These are phyloP conservation scores for Alternaria novae-zelandiae DNA, from an alignment of 2,329 filamentous ascomycete genomes.

Conservation along the genomic window DNA sequence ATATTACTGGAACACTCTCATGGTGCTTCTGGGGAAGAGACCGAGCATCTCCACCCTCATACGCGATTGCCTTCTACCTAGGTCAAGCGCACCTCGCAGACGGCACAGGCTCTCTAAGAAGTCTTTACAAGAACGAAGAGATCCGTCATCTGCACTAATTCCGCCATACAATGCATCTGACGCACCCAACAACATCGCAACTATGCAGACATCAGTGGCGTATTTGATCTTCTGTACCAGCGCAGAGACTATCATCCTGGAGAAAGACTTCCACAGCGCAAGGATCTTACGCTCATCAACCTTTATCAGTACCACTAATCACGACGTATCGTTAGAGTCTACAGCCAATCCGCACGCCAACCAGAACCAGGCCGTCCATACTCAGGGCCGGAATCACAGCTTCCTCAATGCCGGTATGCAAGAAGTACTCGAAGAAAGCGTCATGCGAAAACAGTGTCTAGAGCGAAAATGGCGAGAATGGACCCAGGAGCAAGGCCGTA, in stretches of 20 bases:
- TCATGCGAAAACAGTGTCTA: slow-evolving; percentile 41
- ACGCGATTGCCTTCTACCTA: slow-evolving; percentile 52
- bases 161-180: slow-evolving; percentile 20
- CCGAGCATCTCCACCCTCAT: slow-evolving; percentile 62
- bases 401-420: slow-evolving; percentile 22
- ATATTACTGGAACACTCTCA: slow-evolving; percentile 57
- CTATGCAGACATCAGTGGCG: slow-evolving; percentile 58
- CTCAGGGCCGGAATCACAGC: slow-evolving; percentile 11
- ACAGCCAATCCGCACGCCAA: neutral
- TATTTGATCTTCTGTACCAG: slow-evolving; percentile 65
- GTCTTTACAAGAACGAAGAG: neutral
- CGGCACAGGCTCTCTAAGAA: neutral
- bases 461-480: slow-evolving; percentile 32
- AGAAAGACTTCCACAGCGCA: slow-evolving; percentile 62
- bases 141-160: neutral
- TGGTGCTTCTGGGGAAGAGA: slow-evolving; percentile 61
- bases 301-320: slow-evolving; percentile 65
- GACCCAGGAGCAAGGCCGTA: slow-evolving; percentile 17
- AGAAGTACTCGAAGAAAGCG: slow-evolving; percentile 45
- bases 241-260: slow-evolving; percentile 55
- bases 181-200: slow-evolving; percentile 45
- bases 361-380: slow-evolving; percentile 12
- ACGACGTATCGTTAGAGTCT: slow-evolving; percentile 50
- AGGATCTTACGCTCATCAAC: slow-evolving; percentile 52
- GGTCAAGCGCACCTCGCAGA: neutral